A percentile compares a stretch with the other conserved stretches of the same genome.
Evolutionary conservation across 2,329 filamentous ascomycete genomes (phyloP).

Genomic region (Cladorrhinum sp.): DNA sequence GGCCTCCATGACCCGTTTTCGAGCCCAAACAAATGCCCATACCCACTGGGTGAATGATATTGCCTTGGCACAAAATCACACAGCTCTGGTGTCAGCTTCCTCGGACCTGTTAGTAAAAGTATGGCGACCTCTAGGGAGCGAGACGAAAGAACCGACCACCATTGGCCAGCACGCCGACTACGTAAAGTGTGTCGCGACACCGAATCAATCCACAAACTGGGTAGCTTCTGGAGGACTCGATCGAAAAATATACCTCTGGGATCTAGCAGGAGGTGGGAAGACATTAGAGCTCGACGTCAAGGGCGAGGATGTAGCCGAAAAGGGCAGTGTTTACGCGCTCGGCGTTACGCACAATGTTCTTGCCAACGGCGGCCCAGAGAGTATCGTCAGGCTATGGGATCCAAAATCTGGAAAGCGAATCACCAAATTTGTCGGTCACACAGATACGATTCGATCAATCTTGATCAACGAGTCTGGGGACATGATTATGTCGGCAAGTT

Average conservation of each 20-base stretch:
- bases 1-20: constrained; percentile 54
- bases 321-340: constrained; percentile 93
- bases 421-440: constrained; percentile 95
- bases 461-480: constrained; percentile 85
- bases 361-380: constrained; percentile 91
- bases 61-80: constrained; percentile 71
- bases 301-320: constrained; percentile 79
- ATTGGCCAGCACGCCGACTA: constrained; percentile 96
- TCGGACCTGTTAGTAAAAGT: constrained; percentile 93
- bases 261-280: constrained; percentile 82
- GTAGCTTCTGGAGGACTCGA: constrained; percentile 92
- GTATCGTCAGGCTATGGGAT: constrained; percentile 90
- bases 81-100: constrained; percentile 80
- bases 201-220: constrained; percentile 65
- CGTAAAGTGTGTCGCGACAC: constrained; percentile 87
- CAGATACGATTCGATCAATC: constrained; percentile 89
- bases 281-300: constrained; percentile 80
- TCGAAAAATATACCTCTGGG: constrained; percentile 89
- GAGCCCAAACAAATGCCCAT: constrained; percentile 67
- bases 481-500: constrained; percentile 88
- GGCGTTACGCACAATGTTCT: constrained; percentile 76
- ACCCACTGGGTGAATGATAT: constrained; percentile 98
- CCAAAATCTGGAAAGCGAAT: constrained; percentile 82
- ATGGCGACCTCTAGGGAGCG: constrained; percentile 74
- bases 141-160: constrained; percentile 66